These are phyloP conservation scores for Dactylis glomerata DNA, from an alignment of 176 grass and related monocot species.

Conservation along the genomic window DNA sequence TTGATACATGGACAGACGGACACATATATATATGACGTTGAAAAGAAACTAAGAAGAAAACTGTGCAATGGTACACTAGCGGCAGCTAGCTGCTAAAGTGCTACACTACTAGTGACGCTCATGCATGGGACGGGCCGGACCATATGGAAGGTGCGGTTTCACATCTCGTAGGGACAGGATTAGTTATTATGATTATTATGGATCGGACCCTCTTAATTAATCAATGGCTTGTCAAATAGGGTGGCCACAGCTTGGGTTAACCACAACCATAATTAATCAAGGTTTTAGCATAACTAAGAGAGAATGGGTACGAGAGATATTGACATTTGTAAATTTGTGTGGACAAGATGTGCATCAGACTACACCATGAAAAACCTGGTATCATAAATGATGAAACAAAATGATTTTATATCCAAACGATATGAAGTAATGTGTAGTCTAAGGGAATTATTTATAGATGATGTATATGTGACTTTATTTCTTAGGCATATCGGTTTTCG, in stretches of 20 bases:
- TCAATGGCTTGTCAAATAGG: constrained; percentile 33
- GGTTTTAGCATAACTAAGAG: background rate
- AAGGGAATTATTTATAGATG: background rate
- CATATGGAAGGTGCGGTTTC: constrained; percentile 40
- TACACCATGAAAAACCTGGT: background rate
- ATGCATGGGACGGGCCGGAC: constrained; percentile 30
- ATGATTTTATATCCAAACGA: background rate
- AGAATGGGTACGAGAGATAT: background rate
- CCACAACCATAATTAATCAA: constrained; percentile 45
- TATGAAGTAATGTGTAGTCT: background rate
- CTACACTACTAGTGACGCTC: constrained; percentile 15
- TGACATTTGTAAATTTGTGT: background rate
- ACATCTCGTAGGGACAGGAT: constrained; percentile 48
- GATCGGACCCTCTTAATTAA: constrained; percentile 38
- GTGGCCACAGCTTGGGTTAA: constrained; percentile 5
- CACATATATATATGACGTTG: background rate
- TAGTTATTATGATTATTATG: constrained; percentile 41
- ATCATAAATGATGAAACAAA: background rate
- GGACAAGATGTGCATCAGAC: background rate
- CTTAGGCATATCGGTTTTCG: background rate
- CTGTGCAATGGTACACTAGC: background rate
- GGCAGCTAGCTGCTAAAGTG: constrained; percentile 11
- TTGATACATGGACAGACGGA: background rate
- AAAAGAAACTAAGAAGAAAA: background rate
- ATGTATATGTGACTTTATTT: background rate